Conservation (phyloP, 78 protist species). For the slime mould (Dictyostelium discoideum) region DNA sequence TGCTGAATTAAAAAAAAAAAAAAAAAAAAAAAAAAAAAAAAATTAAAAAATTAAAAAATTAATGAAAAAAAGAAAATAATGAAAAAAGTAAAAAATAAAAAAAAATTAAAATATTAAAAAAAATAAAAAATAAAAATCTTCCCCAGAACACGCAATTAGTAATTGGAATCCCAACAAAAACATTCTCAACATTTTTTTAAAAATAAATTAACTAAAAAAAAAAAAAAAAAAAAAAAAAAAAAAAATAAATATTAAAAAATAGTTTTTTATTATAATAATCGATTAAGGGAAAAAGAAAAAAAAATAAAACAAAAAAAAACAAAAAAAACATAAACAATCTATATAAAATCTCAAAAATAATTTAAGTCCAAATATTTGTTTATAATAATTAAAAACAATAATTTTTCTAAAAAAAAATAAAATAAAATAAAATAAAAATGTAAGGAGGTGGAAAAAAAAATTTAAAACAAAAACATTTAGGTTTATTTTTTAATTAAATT, state of each 20-base stretch:
- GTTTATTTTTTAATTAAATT: no score
- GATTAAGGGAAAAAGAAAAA: not conserved
- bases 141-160: not conserved
- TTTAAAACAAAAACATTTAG: no score
- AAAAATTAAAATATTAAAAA: not conserved
- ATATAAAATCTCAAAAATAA: no score
- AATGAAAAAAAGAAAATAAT: not conserved
- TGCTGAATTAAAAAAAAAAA: not conserved
- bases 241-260: not conserved
- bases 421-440: no score
- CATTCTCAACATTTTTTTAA: not conserved
- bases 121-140: not conserved
- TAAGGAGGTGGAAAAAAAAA: no score
- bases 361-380: no score
- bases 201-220: not conserved
- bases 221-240: not conserved
- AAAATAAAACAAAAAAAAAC: no score
- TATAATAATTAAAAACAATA: no score
- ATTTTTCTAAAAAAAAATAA: no score
- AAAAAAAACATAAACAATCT: no score
- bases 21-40: not conserved
- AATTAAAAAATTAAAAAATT: not conserved
- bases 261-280: not conserved
- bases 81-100: not conserved
- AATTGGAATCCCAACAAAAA: not conserved